Base-by-base conservation (phyloP, 352 stramenopile species). In the Phytophthora sp. region DNA sequence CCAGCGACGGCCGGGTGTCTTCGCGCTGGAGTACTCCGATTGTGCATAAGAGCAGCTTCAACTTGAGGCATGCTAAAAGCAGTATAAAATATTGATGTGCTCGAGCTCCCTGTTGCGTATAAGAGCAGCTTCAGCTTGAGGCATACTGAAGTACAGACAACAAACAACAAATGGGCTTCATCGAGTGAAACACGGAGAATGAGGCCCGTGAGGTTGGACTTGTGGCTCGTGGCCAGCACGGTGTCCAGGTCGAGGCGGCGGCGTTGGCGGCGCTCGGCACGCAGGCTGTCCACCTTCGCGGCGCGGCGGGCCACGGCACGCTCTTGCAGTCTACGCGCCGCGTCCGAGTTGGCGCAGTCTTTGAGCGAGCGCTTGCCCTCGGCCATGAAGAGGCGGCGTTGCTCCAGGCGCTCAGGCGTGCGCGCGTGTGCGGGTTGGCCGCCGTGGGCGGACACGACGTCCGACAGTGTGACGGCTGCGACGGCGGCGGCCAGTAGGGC, bases 351-450 rank as follows among this genome's bases (percentile, higher is more conserved):
- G 43, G 55, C 45, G 27, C 55, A 65, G 46, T 46, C 45, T n/a
- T 44, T 46, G 28, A 65, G 56, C 27, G 31, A 42, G 5, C 56
- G 56, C 39, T 57, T 56, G 55, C 45, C 28, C 35, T 56, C 31
- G 21, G 53, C 42, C 41, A 61, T 50, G 54, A 63, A 64, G 24
- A 64, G 55, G 23, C 26, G 30, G 20, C 44, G 55, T n/a, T 63
- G 44, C 21, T 44, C 45, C 8, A 63, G 32, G 11, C 31, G 17
- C n/a, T 48, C 45, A 13, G 35, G 34, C 7, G 54, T 21, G 7
- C 21, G 39, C 10, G 39, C 41, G 41, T 52, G 52, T 13, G 18
- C n/a, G n/a, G n/a, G n/a, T n/a, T n/a, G n/a, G n/a, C n/a, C 20
- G 7, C 35, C 35, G 21, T 61, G 52, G 0, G 39, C 52, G 13